Base-by-base conservation (phyloP, 352 stramenopile species). In the Phytophthora colocasiae region DNA sequence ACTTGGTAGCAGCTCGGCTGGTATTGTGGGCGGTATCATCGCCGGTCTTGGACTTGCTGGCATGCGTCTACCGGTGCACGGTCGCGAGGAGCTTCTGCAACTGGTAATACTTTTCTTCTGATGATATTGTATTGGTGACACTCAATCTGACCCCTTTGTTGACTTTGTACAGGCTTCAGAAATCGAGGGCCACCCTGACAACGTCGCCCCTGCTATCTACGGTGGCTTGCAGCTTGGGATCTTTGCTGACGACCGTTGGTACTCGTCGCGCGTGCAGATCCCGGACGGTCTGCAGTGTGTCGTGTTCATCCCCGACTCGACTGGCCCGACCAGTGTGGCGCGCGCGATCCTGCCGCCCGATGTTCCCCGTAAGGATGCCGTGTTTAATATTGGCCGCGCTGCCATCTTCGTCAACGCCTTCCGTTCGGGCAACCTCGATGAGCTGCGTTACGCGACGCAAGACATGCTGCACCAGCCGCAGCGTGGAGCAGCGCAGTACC, bases 131-230 rank as follows among this genome's bases (percentile, higher is more conserved):
- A n/a, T 56, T 12, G 24, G 26, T 44, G 47, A 34, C 12, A 0
- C 22, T 19, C 50, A 47, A 46, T 22, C 29, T 62, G 27, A 71
- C 14, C 8, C 6, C 60, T 52, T 65, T 46, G 22, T 15, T 59
- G 4, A 39, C 38, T 41, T 41, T 26, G 38, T 51, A 1, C 45
- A 77, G 69, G 96, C 98, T 11, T 98, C 97, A 7, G 92, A 93
- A 63, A 99, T 99, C 61, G 98, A 99, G 65, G 97, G 97, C 17
- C 98, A 99, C 83, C 98, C 98, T 1, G 98, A 99, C 80, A 99
- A 99, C 73, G 98, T 99, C 12, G 97, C 98, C 44, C 98, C 98
- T 0, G 97, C 95, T 12, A 99, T 99, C 71, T 99, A 99, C 71
- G 98, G 98, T 53, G 98, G 97, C 22, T 90, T 99, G 64, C 98